These are phyloP conservation scores for Turnera subulata DNA, from an alignment of 345 rosid species.

Conservation along the genomic window DNA sequence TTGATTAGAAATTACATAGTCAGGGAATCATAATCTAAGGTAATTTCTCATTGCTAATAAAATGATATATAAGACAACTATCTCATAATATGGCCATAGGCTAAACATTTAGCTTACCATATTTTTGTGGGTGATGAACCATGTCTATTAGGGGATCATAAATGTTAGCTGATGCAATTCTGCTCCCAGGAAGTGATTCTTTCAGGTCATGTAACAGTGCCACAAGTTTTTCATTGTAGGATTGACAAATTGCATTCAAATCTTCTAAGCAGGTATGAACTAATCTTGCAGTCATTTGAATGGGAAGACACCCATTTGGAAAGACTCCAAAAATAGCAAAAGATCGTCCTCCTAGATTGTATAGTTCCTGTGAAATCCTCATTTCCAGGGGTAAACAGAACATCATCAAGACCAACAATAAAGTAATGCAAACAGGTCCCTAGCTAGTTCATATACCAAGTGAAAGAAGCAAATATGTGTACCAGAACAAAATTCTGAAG, in stretches of 20 bases:
- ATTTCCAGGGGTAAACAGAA: not conserved
- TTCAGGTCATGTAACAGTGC: constrained; percentile 29
- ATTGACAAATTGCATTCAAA: constrained; percentile 38
- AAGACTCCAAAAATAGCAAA: constrained; percentile 51
- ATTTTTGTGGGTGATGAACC: constrained; percentile 39
- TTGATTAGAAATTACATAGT: too few species aligned
- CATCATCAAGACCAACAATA: too few species aligned
- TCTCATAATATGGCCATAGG: too few species aligned
- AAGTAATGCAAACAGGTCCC: too few species aligned
- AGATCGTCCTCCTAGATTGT: constrained; percentile 40
- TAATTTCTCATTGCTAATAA: too few species aligned
- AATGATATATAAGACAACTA: not conserved
- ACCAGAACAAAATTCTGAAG: constrained; percentile 38
- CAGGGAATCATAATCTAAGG: too few species aligned
- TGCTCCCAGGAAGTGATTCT: constrained; percentile 37
- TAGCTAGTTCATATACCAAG: not conserved
- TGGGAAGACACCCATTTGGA: constrained; percentile 62
- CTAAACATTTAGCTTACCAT: constrained; percentile 34
- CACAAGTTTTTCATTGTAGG: constrained; percentile 43
- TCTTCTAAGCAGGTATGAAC: constrained; percentile 38
- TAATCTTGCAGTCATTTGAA: constrained; percentile 37
- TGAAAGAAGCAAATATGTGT: not conserved
- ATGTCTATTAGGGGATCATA: constrained; percentile 46
- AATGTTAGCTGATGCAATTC: constrained; percentile 37
- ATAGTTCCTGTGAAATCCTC: constrained; percentile 39